Conservation (phyloP, 2,329 filamentous ascomycete genomes). For the Penicillium hordei region DNA sequence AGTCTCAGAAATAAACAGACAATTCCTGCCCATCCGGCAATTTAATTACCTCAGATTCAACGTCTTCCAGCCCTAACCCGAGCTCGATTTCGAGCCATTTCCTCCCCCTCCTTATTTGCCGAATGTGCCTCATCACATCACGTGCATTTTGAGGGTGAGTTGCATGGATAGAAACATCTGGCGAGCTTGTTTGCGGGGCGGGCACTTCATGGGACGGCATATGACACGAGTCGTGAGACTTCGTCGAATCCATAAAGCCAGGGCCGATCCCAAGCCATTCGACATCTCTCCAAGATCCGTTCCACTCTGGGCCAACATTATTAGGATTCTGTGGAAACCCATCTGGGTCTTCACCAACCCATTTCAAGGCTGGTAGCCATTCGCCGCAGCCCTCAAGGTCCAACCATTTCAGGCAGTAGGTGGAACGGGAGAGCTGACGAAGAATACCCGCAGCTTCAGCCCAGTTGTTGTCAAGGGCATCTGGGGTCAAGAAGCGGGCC, state of each 20-base stretch:
- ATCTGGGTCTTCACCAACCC: constrained; percentile 35
- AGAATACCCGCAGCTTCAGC: constrained; percentile 58
- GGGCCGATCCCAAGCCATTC: constrained; percentile 44
- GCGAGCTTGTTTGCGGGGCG: background rate
- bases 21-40: constrained; percentile 21
- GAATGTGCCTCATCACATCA: constrained; percentile 34
- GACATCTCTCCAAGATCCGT: constrained; percentile 46
- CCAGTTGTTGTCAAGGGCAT: constrained; percentile 56
- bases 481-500: constrained; percentile 42
- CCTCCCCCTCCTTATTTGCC: constrained; percentile 33
- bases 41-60: constrained; percentile 20
- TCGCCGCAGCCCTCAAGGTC: constrained; percentile 60
- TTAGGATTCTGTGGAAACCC: constrained; percentile 25
- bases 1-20: constrained; percentile 4
- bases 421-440: constrained; percentile 54
- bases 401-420: constrained; percentile 61
- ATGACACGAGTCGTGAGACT: constrained; percentile 3
- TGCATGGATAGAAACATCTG: background rate
- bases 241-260: constrained; percentile 37
- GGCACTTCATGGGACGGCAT: background rate
- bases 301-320: constrained; percentile 46
- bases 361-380: constrained; percentile 56
- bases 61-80: constrained; percentile 26
- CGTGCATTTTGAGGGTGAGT: constrained; percentile 27
- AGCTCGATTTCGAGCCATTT: constrained; percentile 40